Evolutionary conservation across 2,329 filamentous ascomycete species (phyloP).

Genomic region (Sporothrix protearum): DNA sequence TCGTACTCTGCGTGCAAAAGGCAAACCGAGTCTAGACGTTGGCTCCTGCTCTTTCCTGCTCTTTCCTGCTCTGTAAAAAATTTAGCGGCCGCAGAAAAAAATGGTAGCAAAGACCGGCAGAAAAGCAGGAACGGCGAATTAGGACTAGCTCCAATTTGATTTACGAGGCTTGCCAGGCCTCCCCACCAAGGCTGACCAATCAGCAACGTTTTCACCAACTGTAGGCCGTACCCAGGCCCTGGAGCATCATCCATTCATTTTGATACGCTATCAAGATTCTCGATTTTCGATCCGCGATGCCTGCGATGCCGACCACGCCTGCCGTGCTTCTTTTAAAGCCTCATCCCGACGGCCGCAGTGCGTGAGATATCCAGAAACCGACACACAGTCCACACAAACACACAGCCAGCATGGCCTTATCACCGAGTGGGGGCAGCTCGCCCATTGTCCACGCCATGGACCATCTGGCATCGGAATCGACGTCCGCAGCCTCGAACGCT

Average conservation of each 20-base stretch:
- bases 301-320: background rate
- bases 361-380: background rate
- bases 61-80: conserved; percentile 5
- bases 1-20: background rate
- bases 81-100: conserved; percentile 24
- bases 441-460: conserved; percentile 6
- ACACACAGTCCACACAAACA: background rate
- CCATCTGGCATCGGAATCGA: background rate
- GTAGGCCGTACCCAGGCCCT: background rate
- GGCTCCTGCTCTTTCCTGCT: background rate
- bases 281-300: background rate
- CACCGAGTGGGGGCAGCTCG: background rate
- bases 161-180: background rate
- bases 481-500: background rate
- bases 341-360: background rate
- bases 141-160: conserved; percentile 15
- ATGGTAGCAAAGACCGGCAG: conserved; percentile 16
- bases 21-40: background rate
- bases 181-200: conserved; percentile 4
- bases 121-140: conserved; percentile 24
- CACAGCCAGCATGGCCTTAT: background rate
- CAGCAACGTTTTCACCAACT: background rate
- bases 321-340: background rate
- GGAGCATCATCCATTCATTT: background rate
- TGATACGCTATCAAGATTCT: background rate